phyloP scores from a whole-genome alignment of 164 flowering plant genomes.

The Buxus sempervirens region DNA sequence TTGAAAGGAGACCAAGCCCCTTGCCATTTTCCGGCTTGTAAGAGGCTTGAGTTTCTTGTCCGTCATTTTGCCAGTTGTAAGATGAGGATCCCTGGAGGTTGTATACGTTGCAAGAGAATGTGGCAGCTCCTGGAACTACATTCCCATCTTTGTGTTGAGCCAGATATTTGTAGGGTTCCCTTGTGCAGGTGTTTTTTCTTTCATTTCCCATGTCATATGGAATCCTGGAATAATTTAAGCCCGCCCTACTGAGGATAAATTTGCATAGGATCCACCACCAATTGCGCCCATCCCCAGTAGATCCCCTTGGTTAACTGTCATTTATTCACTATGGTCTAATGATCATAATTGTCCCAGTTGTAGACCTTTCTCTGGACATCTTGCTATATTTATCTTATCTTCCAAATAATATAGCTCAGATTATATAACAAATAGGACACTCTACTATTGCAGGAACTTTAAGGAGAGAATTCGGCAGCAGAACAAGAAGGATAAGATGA shows the following conservation, averaged over 20 bases:
- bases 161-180: constrained; percentile 68
- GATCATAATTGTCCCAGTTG: background rate
- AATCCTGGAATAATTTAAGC: no score
- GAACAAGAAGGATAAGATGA: constrained; percentile 70
- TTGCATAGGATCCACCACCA: background rate
- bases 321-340: background rate
- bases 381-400: background rate
- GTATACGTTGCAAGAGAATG: constrained; percentile 92
- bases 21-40: constrained; percentile 64
- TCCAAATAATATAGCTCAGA: background rate
- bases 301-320: background rate
- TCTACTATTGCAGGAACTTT: constrained; percentile 47
- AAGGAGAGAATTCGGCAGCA: constrained; percentile 54
- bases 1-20: constrained; percentile 45
- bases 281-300: background rate
- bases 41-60: constrained; percentile 71
- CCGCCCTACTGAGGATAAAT: no score
- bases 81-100: constrained; percentile 69
- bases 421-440: background rate
- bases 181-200: constrained; percentile 54
- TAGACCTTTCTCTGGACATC: background rate
- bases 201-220: background rate
- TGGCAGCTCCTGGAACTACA: constrained; percentile 89
- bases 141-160: constrained; percentile 53
- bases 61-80: constrained; percentile 90